Evolutionary conservation across 2,329 filamentous ascomycete species (phyloP).

Genomic region (Aspergillus sp.): DNA sequence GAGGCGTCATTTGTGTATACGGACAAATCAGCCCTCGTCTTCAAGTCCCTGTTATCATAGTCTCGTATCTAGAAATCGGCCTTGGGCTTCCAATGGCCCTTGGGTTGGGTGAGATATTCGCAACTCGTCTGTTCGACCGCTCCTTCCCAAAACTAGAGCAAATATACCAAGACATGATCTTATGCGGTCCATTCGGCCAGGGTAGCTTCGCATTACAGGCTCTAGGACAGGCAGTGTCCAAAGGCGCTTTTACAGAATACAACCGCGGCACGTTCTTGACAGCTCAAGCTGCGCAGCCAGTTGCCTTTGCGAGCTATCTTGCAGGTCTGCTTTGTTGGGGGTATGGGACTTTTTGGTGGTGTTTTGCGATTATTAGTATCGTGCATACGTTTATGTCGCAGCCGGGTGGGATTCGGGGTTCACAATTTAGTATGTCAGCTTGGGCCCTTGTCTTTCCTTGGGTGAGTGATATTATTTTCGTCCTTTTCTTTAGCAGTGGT

Average conservation of each 20-base stretch:
- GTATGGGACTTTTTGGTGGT: slow-evolving; percentile 37
- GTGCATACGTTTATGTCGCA: slow-evolving; percentile 18
- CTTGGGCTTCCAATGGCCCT: slow-evolving; percentile 27
- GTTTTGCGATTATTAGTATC: slow-evolving; percentile 33
- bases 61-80: slow-evolving; percentile 36
- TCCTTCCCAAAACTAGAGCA: slow-evolving; percentile 14
- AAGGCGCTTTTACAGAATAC: slow-evolving; percentile 27
- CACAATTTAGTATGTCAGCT: slow-evolving; percentile 23
- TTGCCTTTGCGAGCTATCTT: slow-evolving; percentile 32
- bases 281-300: slow-evolving; percentile 21
- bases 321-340: slow-evolving; percentile 35
- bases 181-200: slow-evolving; percentile 37
- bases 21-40: slow-evolving; percentile 19
- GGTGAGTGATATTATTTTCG: slow-evolving; percentile 19
- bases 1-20: slow-evolving; percentile 29
- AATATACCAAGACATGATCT: slow-evolving; percentile 35
- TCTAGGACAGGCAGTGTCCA: slow-evolving; percentile 27
- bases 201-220: slow-evolving; percentile 34
- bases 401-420: slow-evolving; percentile 12
- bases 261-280: slow-evolving; percentile 28
- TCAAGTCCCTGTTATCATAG: slow-evolving; percentile 34
- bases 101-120: slow-evolving; percentile 27
- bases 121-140: slow-evolving; percentile 25
- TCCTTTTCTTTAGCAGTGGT: background rate
- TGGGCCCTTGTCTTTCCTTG: slow-evolving; percentile 37